phyloP scores from a whole-genome alignment of 139 green algal species.

The Auxenochlorella protothecoides region DNA sequence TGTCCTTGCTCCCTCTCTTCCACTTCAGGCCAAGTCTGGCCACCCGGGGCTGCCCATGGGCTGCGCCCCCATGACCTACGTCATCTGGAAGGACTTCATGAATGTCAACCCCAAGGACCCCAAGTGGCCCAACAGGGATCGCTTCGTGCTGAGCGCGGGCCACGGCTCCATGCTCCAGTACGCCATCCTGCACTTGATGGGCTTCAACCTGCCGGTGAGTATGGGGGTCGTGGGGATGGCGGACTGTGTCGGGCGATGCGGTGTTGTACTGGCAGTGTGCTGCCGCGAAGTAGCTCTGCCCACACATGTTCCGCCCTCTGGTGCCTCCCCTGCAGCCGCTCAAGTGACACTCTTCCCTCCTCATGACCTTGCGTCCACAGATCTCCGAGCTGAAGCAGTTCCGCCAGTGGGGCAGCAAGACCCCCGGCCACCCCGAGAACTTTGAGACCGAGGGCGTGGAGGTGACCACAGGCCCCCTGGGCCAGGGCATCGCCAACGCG shows the following conservation, averaged over 20 bases:
- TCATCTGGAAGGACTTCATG: conserved; percentile 94
- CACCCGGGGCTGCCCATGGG: conserved; percentile 96
- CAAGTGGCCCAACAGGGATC: conserved; percentile 89
- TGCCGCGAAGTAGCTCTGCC: neutral
- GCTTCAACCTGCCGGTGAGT: conserved; percentile 76
- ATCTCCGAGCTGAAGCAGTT: conserved; percentile 95
- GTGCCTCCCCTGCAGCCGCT: no score
- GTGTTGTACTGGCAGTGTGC: neutral
- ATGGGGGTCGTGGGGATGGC: neutral
- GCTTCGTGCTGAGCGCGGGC: conserved; percentile 97
- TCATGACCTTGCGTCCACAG: conserved; percentile 26
- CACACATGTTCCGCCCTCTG: neutral
- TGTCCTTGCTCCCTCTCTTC: conserved; percentile 15
- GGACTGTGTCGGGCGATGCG: neutral
- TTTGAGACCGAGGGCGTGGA: conserved; percentile 91
- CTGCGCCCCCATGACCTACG: conserved; percentile 91
- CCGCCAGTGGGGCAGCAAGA: conserved; percentile 88
- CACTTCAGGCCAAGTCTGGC: conserved; percentile 77
- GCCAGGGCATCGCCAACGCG: conserved; percentile 92
- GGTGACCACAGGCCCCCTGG: conserved; percentile 96
- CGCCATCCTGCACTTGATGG: conserved; percentile 89
- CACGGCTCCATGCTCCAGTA: conserved; percentile 99
- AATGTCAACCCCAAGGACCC: conserved; percentile 93
- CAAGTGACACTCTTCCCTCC: neutral
- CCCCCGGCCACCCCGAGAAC: conserved; percentile 97